Conservation (phyloP, 371 early-diverging fungal species). For the Cladochytrium tenue region DNA sequence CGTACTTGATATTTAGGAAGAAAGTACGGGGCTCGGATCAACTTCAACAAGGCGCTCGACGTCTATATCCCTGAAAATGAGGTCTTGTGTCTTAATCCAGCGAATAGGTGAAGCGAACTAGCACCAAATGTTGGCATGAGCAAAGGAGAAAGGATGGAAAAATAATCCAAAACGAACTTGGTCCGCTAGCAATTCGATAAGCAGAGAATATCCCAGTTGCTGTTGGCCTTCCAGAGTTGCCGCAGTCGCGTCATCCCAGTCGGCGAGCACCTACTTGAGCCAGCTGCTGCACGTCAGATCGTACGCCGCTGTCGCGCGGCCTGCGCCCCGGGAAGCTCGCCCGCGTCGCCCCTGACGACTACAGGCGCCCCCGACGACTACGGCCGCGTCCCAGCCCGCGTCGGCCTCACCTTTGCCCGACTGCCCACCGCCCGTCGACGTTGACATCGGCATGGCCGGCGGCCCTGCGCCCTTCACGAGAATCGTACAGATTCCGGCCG, state of each 20-base stretch:
- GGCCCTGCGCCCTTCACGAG: too few species aligned
- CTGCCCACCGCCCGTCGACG: too few species aligned
- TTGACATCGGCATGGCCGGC: too few species aligned
- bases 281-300: neutral
- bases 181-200: constrained; percentile 91
- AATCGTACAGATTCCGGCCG: too few species aligned
- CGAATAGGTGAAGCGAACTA: constrained; percentile 71
- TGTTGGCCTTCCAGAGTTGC: constrained; percentile 78
- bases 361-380: too few species aligned
- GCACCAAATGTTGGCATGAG: neutral
- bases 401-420: too few species aligned
- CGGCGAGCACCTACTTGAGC: constrained; percentile 74
- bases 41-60: constrained; percentile 89
- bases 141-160: neutral
- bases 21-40: constrained; percentile 90
- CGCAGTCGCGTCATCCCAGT: constrained; percentile 76
- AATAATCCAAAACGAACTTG: constrained; percentile 41
- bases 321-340: too few species aligned
- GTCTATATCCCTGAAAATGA: constrained; percentile 75
- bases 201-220: constrained; percentile 77
- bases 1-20: constrained; percentile 93
- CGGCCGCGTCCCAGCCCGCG: too few species aligned
- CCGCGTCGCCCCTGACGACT: too few species aligned
- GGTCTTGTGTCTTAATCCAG: constrained; percentile 98
- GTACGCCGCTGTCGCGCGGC: neutral